Base-by-base conservation (phyloP, 129 eudicot genomes). In the Smallanthus sonchifolius region DNA sequence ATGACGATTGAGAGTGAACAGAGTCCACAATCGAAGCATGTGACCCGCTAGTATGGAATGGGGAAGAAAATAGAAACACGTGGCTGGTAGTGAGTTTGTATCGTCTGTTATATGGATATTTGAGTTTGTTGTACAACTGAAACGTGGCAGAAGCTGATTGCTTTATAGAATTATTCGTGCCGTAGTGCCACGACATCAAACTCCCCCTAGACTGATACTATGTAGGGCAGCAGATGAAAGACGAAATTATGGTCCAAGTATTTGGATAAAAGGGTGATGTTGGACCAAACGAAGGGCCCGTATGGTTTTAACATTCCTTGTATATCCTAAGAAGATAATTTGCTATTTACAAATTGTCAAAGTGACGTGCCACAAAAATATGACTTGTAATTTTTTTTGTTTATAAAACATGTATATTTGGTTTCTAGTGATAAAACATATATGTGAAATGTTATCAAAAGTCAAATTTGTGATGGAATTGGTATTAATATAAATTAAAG, bases 11-110 rank as follows among this genome's bases (percentile, higher is more conserved):
- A 71, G 74, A 69, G 47, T 57, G 65, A 81, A 70, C 45, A 35
- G 51, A 20, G 69, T 70, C 95, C 95, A 88, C 95, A 83, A 86
- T 49, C 81, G 5, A 60, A 75, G 80, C 78, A 6, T 86, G 90
- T 86, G 95, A 90, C 85, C 85, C 87, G 79, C 83, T 77, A 36
- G 6, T 75, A 67, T 49, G 64, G 30, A 57, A 2, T 69, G 37
- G 62, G 20, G 10, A 57, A 0, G 5, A 11, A n/a, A n/a, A n/a
- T n/a, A n/a, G n/a, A n/a, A 2, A 11, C 10, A 71, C 28, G 28
- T 37, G 43, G 13, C 15, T 16, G 24, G 19, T 47, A 36, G 15
- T 51, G 73, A 67, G 44, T 55, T 40, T 16, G 52, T 35, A 36
- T 77, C 40, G 51, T 36, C 71, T 69, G 30, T 19, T 9, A 34